Conservation (phyloP, 1,284 basidiomycete genomes). For the Trametes pubescens region DNA sequence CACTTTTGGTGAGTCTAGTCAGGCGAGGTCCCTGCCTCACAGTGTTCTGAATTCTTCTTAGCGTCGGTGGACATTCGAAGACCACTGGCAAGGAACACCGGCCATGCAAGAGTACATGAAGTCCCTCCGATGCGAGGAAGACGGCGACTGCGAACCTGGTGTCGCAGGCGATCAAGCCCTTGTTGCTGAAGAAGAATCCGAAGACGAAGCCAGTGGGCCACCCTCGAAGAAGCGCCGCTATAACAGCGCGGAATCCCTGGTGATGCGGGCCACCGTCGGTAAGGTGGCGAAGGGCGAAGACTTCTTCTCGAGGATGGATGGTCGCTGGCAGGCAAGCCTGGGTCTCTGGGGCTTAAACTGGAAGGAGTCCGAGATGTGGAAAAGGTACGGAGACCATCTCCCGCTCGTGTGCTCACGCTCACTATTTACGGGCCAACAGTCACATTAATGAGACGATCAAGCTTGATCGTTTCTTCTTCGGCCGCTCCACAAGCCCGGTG, state of each 20-base stretch:
- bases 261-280: slow-evolving; percentile 3
- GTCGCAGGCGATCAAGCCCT: neutral
- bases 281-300: slow-evolving; percentile 4
- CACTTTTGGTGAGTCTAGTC: neutral
- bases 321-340: neutral
- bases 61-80: neutral
- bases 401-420: neutral
- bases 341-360: neutral
- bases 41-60: neutral
- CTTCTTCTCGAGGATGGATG: slow-evolving; percentile 6
- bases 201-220: neutral
- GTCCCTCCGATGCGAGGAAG: neutral
- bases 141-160: neutral
- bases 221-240: neutral
- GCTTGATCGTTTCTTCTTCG: neutral
- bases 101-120: neutral
- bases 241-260: neutral
- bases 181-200: neutral
- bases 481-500: neutral
- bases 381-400: neutral
- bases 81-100: neutral
- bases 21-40: neutral
- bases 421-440: neutral
- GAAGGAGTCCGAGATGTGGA: slow-evolving; percentile 1
- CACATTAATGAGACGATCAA: neutral